These are phyloP conservation scores for Eimeria brunetti DNA, from an alignment of 169 alveolate genomes.

Conservation along the genomic window DNA sequence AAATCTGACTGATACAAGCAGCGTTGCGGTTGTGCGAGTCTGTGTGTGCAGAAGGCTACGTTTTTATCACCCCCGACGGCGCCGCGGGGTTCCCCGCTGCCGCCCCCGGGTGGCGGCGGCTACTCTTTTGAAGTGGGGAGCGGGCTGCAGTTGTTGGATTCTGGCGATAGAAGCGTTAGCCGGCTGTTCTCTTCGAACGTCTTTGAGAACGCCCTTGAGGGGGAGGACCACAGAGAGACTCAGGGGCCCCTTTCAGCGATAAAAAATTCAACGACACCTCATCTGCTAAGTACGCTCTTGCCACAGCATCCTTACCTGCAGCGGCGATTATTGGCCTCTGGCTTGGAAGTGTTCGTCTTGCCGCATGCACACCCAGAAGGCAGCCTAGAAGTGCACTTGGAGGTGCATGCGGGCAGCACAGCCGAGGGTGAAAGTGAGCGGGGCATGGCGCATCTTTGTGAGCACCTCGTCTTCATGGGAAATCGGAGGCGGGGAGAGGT, in stretches of 20 bases:
- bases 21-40: constrained; percentile 19
- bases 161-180: not conserved
- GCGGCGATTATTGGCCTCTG: constrained; percentile 83
- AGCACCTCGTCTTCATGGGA: constrained; percentile 93
- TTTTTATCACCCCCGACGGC: constrained; percentile 1
- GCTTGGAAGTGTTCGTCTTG: constrained; percentile 84
- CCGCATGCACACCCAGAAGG: constrained; percentile 85
- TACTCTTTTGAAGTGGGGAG: not conserved
- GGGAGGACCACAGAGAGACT: not conserved
- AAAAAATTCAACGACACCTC: not conserved
- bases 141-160: not conserved
- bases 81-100: constrained; percentile 25
- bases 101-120: constrained; percentile 62
- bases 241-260: not conserved
- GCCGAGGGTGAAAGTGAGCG: constrained; percentile 89
- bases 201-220: no score
- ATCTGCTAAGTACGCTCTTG: constrained; percentile 19
- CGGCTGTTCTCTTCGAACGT: constrained; percentile 9
- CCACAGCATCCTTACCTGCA: constrained; percentile 75
- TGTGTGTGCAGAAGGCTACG: constrained; percentile 35
- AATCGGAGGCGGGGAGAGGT: constrained; percentile 85
- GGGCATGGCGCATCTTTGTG: constrained; percentile 92
- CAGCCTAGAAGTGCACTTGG: constrained; percentile 87
- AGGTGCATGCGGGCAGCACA: constrained; percentile 89
- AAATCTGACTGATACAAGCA: not conserved